Percentiles rank a stretch among this genome's conserved stretches.
Evolutionary conservation across 768 basidiomycete species (phyloP).

Genomic region (Crepidotus variabilis): DNA sequence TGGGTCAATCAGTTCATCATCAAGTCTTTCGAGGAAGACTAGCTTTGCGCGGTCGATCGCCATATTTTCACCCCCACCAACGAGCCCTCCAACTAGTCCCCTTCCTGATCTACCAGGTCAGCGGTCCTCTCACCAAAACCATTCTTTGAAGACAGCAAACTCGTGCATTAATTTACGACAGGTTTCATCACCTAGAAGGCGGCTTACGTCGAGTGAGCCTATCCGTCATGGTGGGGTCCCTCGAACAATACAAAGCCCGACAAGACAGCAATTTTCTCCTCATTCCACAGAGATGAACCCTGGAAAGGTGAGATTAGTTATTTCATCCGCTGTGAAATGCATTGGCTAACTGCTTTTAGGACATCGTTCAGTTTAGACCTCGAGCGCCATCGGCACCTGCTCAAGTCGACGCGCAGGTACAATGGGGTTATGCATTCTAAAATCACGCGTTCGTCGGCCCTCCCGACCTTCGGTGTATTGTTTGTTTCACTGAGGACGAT

Average conservation of each 20-base stretch:
- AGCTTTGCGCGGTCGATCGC: constrained; percentile 19
- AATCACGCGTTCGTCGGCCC: not conserved
- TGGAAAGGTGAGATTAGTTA: not conserved
- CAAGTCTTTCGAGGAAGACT: constrained; percentile 13
- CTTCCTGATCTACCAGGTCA: constrained; percentile 29
- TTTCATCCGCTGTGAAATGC: not conserved
- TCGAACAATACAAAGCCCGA: constrained; percentile 11
- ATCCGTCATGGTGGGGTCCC: constrained; percentile 16
- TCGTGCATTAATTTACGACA: constrained; percentile 16
- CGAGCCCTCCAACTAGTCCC: constrained; percentile 33
- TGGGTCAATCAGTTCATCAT: constrained; percentile 16
- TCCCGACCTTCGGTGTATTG: not conserved
- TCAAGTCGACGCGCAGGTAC: constrained; percentile 22
- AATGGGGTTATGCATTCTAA: constrained; percentile 45
- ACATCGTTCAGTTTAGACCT: not conserved
- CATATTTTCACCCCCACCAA: constrained; percentile 26
- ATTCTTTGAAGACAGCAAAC: constrained; percentile 15
- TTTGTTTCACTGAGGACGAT: not conserved
- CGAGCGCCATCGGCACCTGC: constrained; percentile 1
- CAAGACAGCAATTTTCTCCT: constrained; percentile 14
- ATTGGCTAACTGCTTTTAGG: not conserved
- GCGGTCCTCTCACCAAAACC: constrained; percentile 1
- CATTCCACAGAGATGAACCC: not conserved
- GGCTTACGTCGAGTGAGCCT: constrained; percentile 25
- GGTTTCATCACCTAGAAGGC: constrained; percentile 14